Base-by-base conservation (phyloP, 495 filamentous ascomycete genomes). In the Hypoxylon cercidicola region DNA sequence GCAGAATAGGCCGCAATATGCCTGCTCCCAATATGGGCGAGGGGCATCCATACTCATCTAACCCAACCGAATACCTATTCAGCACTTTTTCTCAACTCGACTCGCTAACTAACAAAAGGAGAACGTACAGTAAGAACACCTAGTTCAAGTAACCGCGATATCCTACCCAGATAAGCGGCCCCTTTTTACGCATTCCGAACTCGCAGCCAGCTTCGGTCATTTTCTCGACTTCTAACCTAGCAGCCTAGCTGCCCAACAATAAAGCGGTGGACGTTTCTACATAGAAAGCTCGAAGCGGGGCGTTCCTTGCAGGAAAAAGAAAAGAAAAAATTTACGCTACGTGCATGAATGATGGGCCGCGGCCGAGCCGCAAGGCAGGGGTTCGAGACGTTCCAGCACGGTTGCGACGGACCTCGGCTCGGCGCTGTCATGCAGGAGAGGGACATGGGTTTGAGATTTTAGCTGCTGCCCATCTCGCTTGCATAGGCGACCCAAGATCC, bases 281-380 rank as follows among this genome's bases (percentile, higher is more conserved):
- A 28, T n/a, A n/a, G n/a, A 7, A 28, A 28, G 25, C 25, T 28
- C 25, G 25, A 37, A 37, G 34, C 10, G 34, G 34, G 34, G 34
- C 34, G 34, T 37, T 37, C 34, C 34, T 37, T 15, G 39, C 12
- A 41, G 12, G 16, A 16, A 16, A 15, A 37, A 37, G 13, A 9
- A 12, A 37, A 9, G 4, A 37, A 5, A 5, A 37, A 37, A 37
- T 3, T 28, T 28, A 41, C 16, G n/a, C 8, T 2, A 16, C 4
- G 32, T 49, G 62, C 62, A 60, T 60, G 47, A 60, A 55, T 41
- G 20, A 43, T 60, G 55, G 62, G 48, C 39, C 39, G 39, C 39
- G n/a, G 4, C 39, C 39, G 62, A 60, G 62, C 62, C 62, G 55
- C 62, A 60, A 60, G 50, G 50, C 50, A 60, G 43, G 59, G 59